Conservation (phyloP, 2,329 filamentous ascomycete species). For the Monilinia fructigena region DNA sequence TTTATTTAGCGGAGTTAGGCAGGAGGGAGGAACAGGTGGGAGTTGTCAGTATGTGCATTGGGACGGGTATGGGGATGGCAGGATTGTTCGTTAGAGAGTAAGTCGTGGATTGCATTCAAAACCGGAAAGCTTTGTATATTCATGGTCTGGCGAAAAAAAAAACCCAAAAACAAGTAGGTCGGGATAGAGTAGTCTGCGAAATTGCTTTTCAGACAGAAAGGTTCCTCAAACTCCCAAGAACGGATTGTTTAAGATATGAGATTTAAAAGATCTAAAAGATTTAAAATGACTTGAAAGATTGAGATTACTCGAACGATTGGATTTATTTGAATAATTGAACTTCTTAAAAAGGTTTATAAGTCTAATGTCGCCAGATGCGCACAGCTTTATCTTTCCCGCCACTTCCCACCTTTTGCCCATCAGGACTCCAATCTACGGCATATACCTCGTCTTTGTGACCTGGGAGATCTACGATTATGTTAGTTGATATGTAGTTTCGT, state of each 20-base stretch:
- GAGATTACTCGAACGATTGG: too few relatives aligned
- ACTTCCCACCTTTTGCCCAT: slow-evolving; percentile 84
- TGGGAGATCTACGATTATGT: slow-evolving; percentile 64
- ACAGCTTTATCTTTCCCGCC: slow-evolving; percentile 89
- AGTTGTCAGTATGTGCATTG: slow-evolving; percentile 88
- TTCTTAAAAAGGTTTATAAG: too few relatives aligned
- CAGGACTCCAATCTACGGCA: slow-evolving; percentile 91
- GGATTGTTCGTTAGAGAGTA: slow-evolving; percentile 65
- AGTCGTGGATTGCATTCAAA: neutral
- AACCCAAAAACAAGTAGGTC: neutral
- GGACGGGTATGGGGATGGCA: slow-evolving; percentile 77
- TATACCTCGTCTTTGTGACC: slow-evolving; percentile 93
- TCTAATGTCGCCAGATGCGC: slow-evolving; percentile 62
- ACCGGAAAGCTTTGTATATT: neutral
- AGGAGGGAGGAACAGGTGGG: slow-evolving; percentile 70
- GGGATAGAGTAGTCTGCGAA: neutral
- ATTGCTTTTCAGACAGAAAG: too few relatives aligned
- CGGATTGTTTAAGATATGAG: too few relatives aligned
- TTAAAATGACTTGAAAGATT: too few relatives aligned
- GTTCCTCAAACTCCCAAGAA: too few relatives aligned
- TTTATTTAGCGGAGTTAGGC: slow-evolving; percentile 64
- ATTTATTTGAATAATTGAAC: neutral
- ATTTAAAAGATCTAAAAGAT: too few relatives aligned
- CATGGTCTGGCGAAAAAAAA: neutral
- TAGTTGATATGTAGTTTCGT: slow-evolving; percentile 5